These are phyloP conservation scores for Penicillium sp. DNA, from an alignment of 2,329 filamentous ascomycete species.

Conservation along the genomic window DNA sequence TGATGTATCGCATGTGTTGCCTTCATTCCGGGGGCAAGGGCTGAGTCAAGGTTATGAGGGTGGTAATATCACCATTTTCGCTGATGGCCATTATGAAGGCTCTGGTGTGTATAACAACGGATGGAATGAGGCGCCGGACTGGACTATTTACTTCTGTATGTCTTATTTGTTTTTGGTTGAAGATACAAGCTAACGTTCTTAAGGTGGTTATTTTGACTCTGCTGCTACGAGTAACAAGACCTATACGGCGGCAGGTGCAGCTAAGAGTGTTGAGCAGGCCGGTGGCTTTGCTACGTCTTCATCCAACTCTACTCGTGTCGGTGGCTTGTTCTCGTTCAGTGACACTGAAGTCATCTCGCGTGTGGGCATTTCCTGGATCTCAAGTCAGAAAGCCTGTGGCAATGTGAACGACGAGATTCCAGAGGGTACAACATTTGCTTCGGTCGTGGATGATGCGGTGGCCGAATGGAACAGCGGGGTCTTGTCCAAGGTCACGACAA, in stretches of 20 bases:
- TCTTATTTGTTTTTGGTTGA: not conserved
- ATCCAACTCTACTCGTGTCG: slow-evolving; percentile 47
- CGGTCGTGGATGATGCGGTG: slow-evolving; percentile 50
- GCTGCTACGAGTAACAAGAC: slow-evolving; percentile 30
- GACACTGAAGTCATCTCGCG: slow-evolving; percentile 52
- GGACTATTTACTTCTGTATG: slow-evolving; percentile 33
- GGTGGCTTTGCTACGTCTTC: slow-evolving; percentile 37
- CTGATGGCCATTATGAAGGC: slow-evolving; percentile 58
- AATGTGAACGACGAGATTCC: slow-evolving; percentile 61
- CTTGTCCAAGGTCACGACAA: slow-evolving; percentile 63
- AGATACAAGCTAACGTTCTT: slow-evolving; percentile 23
- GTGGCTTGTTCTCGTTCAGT: slow-evolving; percentile 55
- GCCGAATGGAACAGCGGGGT: slow-evolving; percentile 62
- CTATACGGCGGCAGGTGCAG: slow-evolving; percentile 28
- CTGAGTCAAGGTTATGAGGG: slow-evolving; percentile 63
- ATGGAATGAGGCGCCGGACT: slow-evolving; percentile 64
- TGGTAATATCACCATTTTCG: slow-evolving; percentile 57
- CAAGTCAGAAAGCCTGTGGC: slow-evolving; percentile 58
- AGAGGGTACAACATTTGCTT: slow-evolving; percentile 40
- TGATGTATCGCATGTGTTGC: slow-evolving; percentile 66
- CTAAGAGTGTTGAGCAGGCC: slow-evolving; percentile 29
- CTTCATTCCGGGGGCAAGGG: slow-evolving; percentile 61
- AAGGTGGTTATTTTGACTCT: slow-evolving; percentile 61
- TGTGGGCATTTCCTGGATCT: slow-evolving; percentile 70
- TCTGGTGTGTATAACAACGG: slow-evolving; percentile 65